Evolutionary conservation across 2,329 filamentous ascomycete species (phyloP), one percentile per base, ranked within the genome.

Genomic region (Colletotrichum chrysophilum): DNA sequence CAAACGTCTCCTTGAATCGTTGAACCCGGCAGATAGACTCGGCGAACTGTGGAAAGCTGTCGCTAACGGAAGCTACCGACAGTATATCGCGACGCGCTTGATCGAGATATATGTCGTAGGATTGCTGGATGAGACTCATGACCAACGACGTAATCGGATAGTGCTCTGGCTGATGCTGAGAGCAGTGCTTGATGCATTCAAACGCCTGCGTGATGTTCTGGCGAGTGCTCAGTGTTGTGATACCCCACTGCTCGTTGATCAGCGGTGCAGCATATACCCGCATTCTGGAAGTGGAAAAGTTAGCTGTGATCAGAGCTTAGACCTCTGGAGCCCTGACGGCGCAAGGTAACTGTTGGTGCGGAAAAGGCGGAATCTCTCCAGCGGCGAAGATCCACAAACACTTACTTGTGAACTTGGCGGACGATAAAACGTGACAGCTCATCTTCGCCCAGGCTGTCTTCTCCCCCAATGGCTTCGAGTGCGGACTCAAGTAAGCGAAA

Each of bases 401-500:
- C 7, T 36, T 28, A 67, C 65, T 67, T 67, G n/a, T 16, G 28
- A 9, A 67, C 28, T 36, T 67, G 26, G n/a, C 43, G 43, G 4
- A 67, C 9, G 10, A 67, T 36, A 9, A 67, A 67, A 10, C 18
- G 13, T 8, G 43, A 10, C 13, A 67, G 5, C 0, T 78, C 80
- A 0, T 78, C 80, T 0, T 77, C 66, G 0, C 81, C 79, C 0
- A 82, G 64, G 0, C 76, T 78, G 0, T 77, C 38, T 3, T 76
- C 77, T 0, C 80, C 81, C 0, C 81, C 81, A 2, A 82, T 79
- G 1, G 77, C 80, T 18, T 79, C 64, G 9, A 82, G 30, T 1
- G 79, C 80, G 4, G 80, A 81, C 24, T 82, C 78, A 0, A 81
- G 66, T 78, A 82, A 78, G 0, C 79, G 72, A 4, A 80, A 73